Conservation (phyloP, 306 rosid genomes). For the Comarum palustre region DNA sequence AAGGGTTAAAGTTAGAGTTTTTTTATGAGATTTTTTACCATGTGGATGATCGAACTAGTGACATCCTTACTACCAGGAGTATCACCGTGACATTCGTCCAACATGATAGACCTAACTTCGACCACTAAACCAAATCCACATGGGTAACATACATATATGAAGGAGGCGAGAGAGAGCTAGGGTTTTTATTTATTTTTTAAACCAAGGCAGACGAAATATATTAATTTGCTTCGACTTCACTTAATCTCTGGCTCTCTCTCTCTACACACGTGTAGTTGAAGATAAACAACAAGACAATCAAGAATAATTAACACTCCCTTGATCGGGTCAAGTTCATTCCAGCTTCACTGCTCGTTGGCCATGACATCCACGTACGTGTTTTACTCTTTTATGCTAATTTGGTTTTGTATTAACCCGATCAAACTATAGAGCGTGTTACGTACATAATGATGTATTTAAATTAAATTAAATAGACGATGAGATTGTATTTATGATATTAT, state of each 20-base stretch:
- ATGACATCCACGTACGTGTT: conserved; percentile 43
- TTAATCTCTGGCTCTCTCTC: conserved; percentile 42
- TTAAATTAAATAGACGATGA: too few relatives aligned
- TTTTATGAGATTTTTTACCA: too few relatives aligned
- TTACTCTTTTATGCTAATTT: background rate
- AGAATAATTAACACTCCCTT: conserved; percentile 24
- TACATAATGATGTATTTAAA: too few relatives aligned
- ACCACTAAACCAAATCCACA: too few relatives aligned
- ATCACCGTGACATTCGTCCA: too few relatives aligned
- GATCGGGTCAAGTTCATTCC: conserved; percentile 16
- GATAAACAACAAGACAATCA: conserved; percentile 33
- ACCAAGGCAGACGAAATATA: conserved; percentile 47
- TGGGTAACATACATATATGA: background rate
- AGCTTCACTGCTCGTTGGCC: conserved; percentile 25
- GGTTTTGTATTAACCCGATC: background rate
- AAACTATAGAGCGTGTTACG: too few relatives aligned
- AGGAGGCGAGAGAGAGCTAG: background rate
- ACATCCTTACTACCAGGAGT: too few relatives aligned
- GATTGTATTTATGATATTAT: too few relatives aligned
- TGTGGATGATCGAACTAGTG: too few relatives aligned
- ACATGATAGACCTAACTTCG: too few relatives aligned
- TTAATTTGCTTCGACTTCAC: conserved; percentile 81
- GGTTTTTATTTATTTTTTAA: conserved; percentile 30
- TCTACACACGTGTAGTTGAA: conserved; percentile 61
- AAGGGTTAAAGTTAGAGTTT: too few relatives aligned